Evolutionary conservation across 2,329 filamentous ascomycete genomes (phyloP).

Genomic region (Diplodia sapinea): DNA sequence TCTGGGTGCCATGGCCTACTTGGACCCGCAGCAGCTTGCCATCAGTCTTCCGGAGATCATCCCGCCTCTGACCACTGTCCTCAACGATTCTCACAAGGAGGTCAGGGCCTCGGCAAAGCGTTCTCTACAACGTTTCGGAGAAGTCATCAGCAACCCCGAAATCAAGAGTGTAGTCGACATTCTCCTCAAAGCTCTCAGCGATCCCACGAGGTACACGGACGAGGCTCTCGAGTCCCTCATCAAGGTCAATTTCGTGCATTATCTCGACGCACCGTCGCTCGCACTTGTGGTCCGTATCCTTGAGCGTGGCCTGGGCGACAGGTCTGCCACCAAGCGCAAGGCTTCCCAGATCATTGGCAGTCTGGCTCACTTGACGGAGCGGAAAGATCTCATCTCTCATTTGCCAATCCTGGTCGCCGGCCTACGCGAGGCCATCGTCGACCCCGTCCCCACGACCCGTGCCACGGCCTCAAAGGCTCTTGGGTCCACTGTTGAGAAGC

Average conservation of each 20-base stretch:
- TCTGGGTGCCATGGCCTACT: conserved; percentile 96
- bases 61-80: conserved; percentile 86
- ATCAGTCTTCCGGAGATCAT: conserved; percentile 95
- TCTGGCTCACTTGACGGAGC: conserved; percentile 93
- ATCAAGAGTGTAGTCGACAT: conserved; percentile 91
- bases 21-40: conserved; percentile 93
- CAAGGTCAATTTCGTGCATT: conserved; percentile 98
- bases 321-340: conserved; percentile 95
- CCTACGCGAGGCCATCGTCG: conserved; percentile 85
- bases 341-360: conserved; percentile 97
- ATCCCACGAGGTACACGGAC: conserved; percentile 96
- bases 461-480: conserved; percentile 95
- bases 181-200: conserved; percentile 92
- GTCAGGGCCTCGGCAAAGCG: conserved; percentile 90
- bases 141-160: conserved; percentile 97
- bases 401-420: conserved; percentile 91
- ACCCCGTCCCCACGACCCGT: conserved; percentile 94
- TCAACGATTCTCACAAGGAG: conserved; percentile 98
- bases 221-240: conserved; percentile 92
- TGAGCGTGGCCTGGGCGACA: conserved; percentile 86
- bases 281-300: conserved; percentile 94
- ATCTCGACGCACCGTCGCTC: conserved; percentile 94
- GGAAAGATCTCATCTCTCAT: conserved; percentile 90
- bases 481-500: conserved; percentile 95
- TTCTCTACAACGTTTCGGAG: conserved; percentile 95